phyloP scores from a whole-genome alignment of 345 rosid species.

The Boechera retrofracta region DNA sequence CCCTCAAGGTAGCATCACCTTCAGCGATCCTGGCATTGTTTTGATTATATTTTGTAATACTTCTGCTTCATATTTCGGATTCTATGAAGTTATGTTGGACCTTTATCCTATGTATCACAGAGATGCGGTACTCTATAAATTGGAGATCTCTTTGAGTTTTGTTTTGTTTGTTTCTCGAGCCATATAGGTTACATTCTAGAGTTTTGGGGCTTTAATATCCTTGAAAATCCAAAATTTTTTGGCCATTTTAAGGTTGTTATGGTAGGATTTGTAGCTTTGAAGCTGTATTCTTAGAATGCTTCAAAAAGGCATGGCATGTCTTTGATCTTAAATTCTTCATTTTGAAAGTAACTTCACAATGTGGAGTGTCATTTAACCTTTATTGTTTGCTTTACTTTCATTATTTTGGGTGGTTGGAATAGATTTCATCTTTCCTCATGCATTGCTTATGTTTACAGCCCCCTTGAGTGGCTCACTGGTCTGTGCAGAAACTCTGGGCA shows the following conservation, averaged over 20 bases:
- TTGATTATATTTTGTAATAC: conserved; percentile 19
- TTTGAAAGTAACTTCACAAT: not conserved
- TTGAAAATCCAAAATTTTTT: not conserved
- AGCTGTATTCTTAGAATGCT: not conserved
- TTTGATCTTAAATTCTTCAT: not conserved
- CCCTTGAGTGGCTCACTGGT: conserved; percentile 88
- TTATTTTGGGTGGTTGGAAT: conserved; percentile 14
- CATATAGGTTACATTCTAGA: not conserved
- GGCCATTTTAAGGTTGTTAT: not conserved
- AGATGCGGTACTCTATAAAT: conserved; percentile 1
- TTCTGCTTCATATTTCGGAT: not conserved
- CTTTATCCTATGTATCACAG: conserved; percentile 7
- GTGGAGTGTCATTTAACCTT: not conserved
- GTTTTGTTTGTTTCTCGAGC: not conserved
- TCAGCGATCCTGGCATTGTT: conserved; percentile 30
- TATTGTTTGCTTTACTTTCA: not conserved
- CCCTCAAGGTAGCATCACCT: conserved; percentile 56
- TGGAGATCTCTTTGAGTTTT: not conserved
- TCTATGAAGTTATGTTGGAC: not conserved
- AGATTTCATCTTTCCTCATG: conserved; percentile 10
- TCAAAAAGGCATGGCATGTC: not conserved
- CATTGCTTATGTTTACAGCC: conserved; percentile 53
- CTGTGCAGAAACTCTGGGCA: conserved; percentile 67
- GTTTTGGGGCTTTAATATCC: not conserved
- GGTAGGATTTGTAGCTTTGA: not conserved